These are phyloP conservation scores for Picochlorum costavermella DNA, from an alignment of 139 green algal genomes.

Conservation along the genomic window DNA sequence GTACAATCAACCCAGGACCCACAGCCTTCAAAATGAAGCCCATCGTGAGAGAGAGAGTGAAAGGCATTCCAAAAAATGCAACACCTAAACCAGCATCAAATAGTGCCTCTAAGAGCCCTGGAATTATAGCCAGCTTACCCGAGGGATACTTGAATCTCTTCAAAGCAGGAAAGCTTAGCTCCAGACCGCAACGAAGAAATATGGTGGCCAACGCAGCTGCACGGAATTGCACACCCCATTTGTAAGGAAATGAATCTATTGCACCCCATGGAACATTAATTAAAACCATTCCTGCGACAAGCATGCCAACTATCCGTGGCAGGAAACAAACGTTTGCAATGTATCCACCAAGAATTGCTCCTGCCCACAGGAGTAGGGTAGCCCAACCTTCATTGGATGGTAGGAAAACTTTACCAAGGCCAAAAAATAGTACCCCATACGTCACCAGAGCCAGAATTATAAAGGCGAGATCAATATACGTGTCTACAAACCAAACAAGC, in stretches of 20 bases:
- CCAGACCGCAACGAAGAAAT: slow-evolving; percentile 71
- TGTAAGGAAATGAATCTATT: slow-evolving; percentile 35
- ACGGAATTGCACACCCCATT: slow-evolving; percentile 59
- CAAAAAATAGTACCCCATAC: slow-evolving; percentile 26
- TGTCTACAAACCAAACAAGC: not conserved
- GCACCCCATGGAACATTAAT: slow-evolving; percentile 50
- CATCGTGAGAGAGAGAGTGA: slow-evolving; percentile 47
- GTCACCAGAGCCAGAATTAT: slow-evolving; percentile 2
- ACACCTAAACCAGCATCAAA: slow-evolving; percentile 48
- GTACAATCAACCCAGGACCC: slow-evolving; percentile 71
- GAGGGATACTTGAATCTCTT: slow-evolving; percentile 23
- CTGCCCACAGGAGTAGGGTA: slow-evolving; percentile 26
- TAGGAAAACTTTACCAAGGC: slow-evolving; percentile 25
- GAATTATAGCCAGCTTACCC: slow-evolving; percentile 24
- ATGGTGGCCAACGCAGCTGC: slow-evolving; percentile 66
- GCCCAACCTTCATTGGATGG: slow-evolving; percentile 23
- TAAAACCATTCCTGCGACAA: slow-evolving; percentile 53
- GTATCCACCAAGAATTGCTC: slow-evolving; percentile 15
- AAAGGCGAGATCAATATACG: slow-evolving; percentile 2
- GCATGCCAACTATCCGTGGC: slow-evolving; percentile 62
- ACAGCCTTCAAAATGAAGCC: slow-evolving; percentile 86
- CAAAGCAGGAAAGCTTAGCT: slow-evolving; percentile 58
- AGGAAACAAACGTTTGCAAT: slow-evolving; percentile 37
- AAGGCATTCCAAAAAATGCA: slow-evolving; percentile 40
- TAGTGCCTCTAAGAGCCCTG: slow-evolving; percentile 50